phyloP scores from a whole-genome alignment of 2,329 filamentous ascomycete genomes.

The Phoma herbarum region DNA sequence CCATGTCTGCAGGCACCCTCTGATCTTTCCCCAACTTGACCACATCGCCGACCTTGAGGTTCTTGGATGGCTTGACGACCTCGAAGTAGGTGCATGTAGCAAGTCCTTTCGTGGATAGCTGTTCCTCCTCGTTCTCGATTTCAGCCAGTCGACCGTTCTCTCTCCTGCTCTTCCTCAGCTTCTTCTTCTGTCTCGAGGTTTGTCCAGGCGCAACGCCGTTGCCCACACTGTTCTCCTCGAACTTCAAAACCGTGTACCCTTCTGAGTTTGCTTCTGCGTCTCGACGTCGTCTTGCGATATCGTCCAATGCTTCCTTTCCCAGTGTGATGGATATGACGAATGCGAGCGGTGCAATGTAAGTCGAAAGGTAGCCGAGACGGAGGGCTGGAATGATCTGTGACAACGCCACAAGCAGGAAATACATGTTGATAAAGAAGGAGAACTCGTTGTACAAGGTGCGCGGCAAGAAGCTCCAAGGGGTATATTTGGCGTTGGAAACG shows the following conservation, averaged over 20 bases:
- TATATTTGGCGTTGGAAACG: conserved; percentile 98
- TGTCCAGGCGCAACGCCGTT: conserved; percentile 46
- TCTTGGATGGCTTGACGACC: conserved; percentile 80
- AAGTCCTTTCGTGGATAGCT: conserved; percentile 43
- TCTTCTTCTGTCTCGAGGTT: conserved; percentile 42
- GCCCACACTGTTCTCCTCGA: conserved; percentile 65
- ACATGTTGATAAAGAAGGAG: conserved; percentile 99
- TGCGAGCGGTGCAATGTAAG: conserved; percentile 89
- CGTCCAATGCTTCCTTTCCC: conserved; percentile 94
- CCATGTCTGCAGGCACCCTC: conserved; percentile 90
- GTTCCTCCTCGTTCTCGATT: conserved; percentile 74
- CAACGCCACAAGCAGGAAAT: conserved; percentile 92
- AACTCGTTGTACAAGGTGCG: conserved; percentile 98
- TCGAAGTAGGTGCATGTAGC: conserved; percentile 67
- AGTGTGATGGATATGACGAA: conserved; percentile 93
- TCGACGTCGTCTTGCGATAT: conserved; percentile 83
- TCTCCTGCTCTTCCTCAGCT: conserved; percentile 45
- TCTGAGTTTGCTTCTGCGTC: conserved; percentile 96
- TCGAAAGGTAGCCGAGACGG: conserved; percentile 92
- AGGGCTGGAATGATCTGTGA: conserved; percentile 91
- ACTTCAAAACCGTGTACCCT: conserved; percentile 78
- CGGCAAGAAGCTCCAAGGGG: conserved; percentile 90
- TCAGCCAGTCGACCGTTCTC: conserved; percentile 64
- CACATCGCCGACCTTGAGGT: conserved; percentile 95
- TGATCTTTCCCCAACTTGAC: conserved; percentile 91